Evolutionary conservation across 1,284 basidiomycete species (phyloP).

Genomic region (Quambalaria eucalypti): DNA sequence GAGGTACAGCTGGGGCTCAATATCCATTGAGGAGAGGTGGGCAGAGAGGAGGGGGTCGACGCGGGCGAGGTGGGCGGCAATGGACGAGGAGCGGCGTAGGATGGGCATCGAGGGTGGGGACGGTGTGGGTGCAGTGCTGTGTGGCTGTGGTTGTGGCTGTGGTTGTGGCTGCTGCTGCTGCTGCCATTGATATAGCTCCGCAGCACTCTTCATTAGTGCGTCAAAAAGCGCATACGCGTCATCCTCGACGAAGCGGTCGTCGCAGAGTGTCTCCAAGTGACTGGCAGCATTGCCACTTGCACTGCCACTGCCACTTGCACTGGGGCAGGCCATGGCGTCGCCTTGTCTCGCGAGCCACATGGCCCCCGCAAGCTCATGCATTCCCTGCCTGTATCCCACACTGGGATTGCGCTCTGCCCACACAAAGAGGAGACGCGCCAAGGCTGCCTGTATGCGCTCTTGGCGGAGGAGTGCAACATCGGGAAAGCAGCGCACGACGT

Average conservation of each 20-base stretch:
- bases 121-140: not conserved
- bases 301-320: not conserved
- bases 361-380: constrained; percentile 43
- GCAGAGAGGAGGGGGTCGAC: constrained; percentile 25
- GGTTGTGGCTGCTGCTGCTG: constrained; percentile 4
- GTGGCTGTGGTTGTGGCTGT: constrained; percentile 4
- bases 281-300: not conserved
- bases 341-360: constrained; percentile 26
- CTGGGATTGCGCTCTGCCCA: constrained; percentile 28
- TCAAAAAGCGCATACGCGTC: constrained; percentile 33
- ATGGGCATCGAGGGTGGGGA: constrained; percentile 13
- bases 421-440: constrained; percentile 25
- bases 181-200: constrained; percentile 33
- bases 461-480: constrained; percentile 13
- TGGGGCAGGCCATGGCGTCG: no score
- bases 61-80: constrained; percentile 16
- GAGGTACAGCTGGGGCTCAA: constrained; percentile 40
- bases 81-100: constrained; percentile 16
- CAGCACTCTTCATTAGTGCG: constrained; percentile 26
- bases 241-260: constrained; percentile 20
- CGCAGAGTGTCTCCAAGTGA: not conserved
- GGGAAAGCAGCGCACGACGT: constrained; percentile 34
- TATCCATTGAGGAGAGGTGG: constrained; percentile 29
- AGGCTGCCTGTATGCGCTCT: not conserved
- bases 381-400: constrained; percentile 43